Evolutionary conservation across 2,329 filamentous ascomycete genomes (phyloP).

Genomic region (Fusarium praegraminearum): DNA sequence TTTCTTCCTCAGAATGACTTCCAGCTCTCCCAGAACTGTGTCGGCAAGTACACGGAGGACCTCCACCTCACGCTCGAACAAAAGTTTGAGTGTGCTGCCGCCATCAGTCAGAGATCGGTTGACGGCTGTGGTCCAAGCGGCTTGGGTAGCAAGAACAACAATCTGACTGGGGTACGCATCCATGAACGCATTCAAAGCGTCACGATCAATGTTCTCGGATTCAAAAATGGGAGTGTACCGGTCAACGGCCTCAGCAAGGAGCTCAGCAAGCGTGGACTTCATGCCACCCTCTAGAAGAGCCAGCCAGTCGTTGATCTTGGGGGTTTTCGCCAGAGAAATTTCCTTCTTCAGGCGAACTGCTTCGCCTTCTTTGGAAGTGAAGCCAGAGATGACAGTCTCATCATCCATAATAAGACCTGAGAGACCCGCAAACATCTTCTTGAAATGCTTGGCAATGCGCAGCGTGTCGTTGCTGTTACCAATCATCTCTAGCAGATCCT

Average conservation of each 20-base stretch:
- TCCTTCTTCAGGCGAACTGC: constrained; percentile 87
- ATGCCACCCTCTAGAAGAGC: constrained; percentile 90
- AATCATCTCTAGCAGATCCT: constrained; percentile 98
- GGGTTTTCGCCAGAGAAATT: constrained; percentile 92
- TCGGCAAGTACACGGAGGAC: constrained; percentile 87
- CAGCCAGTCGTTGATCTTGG: constrained; percentile 99
- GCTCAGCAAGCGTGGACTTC: constrained; percentile 92
- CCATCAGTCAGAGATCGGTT: constrained; percentile 80
- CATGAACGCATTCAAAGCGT: constrained; percentile 83
- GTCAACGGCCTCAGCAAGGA: constrained; percentile 86
- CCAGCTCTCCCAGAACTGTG: constrained; percentile 90
- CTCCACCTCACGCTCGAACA: constrained; percentile 86
- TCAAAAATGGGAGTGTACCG: constrained; percentile 84
- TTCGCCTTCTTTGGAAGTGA: constrained; percentile 96
- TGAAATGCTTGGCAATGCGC: constrained; percentile 97
- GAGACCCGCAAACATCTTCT: constrained; percentile 99
- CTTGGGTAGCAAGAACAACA: constrained; percentile 93
- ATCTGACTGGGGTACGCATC: constrained; percentile 90
- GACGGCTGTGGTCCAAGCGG: constrained; percentile 90
- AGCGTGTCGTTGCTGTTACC: constrained; percentile 98
- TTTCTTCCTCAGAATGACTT: constrained; percentile 89
- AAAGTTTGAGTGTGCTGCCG: constrained; percentile 73
- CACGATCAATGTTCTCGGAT: constrained; percentile 75
- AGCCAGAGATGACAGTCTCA: constrained; percentile 87
- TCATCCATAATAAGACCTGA: constrained; percentile 93